phyloP scores from a whole-genome alignment of 495 filamentous ascomycete species.

The Neurospora intermedia region DNA sequence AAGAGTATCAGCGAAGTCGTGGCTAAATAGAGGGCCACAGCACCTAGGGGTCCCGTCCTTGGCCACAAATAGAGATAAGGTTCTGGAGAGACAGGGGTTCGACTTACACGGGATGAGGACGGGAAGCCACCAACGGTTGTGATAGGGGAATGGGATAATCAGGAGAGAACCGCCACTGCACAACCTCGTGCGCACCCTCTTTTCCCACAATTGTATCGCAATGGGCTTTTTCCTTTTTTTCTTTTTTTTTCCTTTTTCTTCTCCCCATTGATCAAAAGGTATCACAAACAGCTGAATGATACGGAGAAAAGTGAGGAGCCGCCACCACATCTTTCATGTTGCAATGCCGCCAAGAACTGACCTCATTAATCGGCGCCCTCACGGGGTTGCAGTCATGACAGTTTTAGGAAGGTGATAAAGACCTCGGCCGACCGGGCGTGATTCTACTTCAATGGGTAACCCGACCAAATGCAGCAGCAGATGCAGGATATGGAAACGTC shows the following conservation, averaged over 20 bases:
- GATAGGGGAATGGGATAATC: neutral
- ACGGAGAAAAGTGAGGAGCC: neutral
- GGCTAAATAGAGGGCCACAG: neutral
- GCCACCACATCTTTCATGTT: neutral
- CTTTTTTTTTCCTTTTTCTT: neutral
- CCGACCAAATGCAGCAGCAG: neutral
- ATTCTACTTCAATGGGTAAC: neutral
- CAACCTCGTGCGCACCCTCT: neutral
- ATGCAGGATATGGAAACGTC: neutral
- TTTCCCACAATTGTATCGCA: neutral
- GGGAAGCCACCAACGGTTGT: neutral
- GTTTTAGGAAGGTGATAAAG: neutral
- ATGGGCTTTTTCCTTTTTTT: neutral
- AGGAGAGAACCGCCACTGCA: neutral
- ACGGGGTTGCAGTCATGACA: neutral
- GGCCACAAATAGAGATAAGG: neutral
- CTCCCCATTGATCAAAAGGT: neutral
- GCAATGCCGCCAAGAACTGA: neutral
- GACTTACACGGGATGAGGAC: neutral
- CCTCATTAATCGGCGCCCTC: neutral
- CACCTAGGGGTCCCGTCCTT: neutral
- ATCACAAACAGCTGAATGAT: neutral
- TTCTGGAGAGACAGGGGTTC: neutral
- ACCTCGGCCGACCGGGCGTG: neutral
- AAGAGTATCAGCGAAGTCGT: neutral